Conservation (phyloP, 73 alveolate genomes). For the Paramecium bursaria region DNA sequence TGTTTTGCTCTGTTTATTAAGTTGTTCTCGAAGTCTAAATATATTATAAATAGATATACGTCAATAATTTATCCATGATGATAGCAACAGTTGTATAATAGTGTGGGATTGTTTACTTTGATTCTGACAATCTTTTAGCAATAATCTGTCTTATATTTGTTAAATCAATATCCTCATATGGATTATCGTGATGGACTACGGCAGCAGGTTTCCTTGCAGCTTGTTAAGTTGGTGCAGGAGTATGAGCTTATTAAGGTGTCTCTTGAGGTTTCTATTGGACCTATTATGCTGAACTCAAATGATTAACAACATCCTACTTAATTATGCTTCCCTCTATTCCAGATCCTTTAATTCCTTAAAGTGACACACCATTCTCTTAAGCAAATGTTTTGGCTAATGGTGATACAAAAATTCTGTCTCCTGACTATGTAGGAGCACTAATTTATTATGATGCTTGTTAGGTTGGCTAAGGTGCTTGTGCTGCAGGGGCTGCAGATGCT, state of each 20-base stretch:
- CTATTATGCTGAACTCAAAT: constrained; percentile 49
- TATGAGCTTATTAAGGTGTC: constrained; percentile 14
- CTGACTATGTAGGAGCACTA: constrained; percentile 36
- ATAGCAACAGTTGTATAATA: constrained; percentile 82
- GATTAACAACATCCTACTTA: constrained; percentile 80
- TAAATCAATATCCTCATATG: constrained; percentile 68
- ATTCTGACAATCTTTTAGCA: constrained; percentile 78
- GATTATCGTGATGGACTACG: constrained; percentile 61
- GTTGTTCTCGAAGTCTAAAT: constrained; percentile 71
- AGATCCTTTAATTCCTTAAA: constrained; percentile 74
- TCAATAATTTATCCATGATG: constrained; percentile 75
- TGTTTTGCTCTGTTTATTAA: constrained; percentile 71
- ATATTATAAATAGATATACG: neutral
- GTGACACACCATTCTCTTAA: constrained; percentile 64
- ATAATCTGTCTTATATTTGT: constrained; percentile 75
- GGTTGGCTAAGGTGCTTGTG: constrained; percentile 37
- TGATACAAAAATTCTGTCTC: constrained; percentile 68
- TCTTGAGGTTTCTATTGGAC: constrained; percentile 25
- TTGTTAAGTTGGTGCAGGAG: constrained; percentile 35
- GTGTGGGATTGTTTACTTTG: constrained; percentile 88
- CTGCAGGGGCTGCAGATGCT: constrained; percentile 62
- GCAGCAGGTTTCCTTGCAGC: no score
- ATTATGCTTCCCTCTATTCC: constrained; percentile 91
- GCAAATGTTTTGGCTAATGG: constrained; percentile 83
- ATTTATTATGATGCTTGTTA: constrained; percentile 31